phyloP scores from a whole-genome alignment of 495 filamentous ascomycete species.

The Daldinia loculata region DNA sequence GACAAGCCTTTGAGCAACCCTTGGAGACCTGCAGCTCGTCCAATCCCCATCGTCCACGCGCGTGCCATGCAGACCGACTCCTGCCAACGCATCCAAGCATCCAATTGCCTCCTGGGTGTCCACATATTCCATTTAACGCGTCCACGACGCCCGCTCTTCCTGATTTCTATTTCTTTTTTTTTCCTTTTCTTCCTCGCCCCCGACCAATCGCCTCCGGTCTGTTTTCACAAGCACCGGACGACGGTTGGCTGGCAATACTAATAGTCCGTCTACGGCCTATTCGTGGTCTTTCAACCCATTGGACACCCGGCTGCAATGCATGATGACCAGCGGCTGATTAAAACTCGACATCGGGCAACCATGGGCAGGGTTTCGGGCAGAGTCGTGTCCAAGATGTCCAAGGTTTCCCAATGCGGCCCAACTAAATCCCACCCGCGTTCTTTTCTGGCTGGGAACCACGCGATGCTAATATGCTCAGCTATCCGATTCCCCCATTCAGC shows the following conservation, averaged over 20 bases:
- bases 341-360: conserved; percentile 35
- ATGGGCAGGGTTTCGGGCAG: conserved; percentile 30
- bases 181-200: conserved; percentile 9
- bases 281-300: conserved; percentile 34
- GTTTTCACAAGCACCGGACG: conserved; percentile 4
- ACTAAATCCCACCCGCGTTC: conserved; percentile 37
- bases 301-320: conserved; percentile 38
- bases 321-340: conserved; percentile 44
- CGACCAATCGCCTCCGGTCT: conserved; percentile 27
- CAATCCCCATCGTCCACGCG: conserved; percentile 47
- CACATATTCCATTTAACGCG: conserved; percentile 43
- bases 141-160: conserved; percentile 38
- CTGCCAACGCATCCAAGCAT: conserved; percentile 44
- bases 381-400: conserved; percentile 19
- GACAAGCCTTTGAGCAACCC: conserved; percentile 6
- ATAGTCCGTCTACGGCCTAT: conserved; percentile 37
- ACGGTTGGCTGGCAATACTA: conserved; percentile 16
- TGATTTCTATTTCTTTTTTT: conserved; percentile 23
- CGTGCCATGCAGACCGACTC: conserved; percentile 20
- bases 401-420: conserved; percentile 40
- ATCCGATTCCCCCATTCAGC: conserved; percentile 47
- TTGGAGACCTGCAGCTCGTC: conserved; percentile 41
- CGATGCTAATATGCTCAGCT: conserved; percentile 38
- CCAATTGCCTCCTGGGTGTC: conserved; percentile 42
- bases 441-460: conserved; percentile 36